Conservation (phyloP, 257 asterid genomes). For the Solanum okadae region DNA sequence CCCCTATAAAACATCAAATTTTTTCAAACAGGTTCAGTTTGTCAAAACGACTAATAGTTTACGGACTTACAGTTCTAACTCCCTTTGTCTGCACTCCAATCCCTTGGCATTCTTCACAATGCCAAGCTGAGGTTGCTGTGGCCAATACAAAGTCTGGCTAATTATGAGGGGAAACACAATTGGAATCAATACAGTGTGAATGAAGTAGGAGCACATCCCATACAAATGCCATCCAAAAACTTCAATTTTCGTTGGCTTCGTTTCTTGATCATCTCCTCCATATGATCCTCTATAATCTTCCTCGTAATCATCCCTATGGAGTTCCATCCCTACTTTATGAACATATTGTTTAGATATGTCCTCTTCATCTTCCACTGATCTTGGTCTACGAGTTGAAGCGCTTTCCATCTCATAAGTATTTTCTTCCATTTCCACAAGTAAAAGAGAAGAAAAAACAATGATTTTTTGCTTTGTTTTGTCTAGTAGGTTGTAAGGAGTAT, state of each 20-base stretch:
- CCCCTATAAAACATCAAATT: neutral
- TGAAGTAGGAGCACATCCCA: slow-evolving; percentile 75
- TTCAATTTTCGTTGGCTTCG: slow-evolving; percentile 57
- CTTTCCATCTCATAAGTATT: neutral
- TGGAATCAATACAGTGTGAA: slow-evolving; percentile 67
- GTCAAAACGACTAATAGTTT: neutral
- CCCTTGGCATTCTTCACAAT: slow-evolving; percentile 48
- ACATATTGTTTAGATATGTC: slow-evolving; percentile 28
- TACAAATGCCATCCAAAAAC: slow-evolving; percentile 61
- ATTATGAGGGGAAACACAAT: slow-evolving; percentile 68
- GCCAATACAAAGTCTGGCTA: slow-evolving; percentile 53
- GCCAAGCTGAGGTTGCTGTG: slow-evolving; percentile 52
- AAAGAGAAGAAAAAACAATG: neutral
- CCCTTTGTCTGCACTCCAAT: slow-evolving; percentile 39
- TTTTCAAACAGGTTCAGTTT: neutral
- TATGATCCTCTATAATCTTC: slow-evolving; percentile 16
- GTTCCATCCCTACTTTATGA: slow-evolving; percentile 30
- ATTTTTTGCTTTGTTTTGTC: neutral
- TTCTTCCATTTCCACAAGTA: neutral
- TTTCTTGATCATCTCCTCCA: slow-evolving; percentile 28
- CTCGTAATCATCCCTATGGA: slow-evolving; percentile 29
- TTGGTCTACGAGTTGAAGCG: slow-evolving; percentile 7
- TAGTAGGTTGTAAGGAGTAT: neutral
- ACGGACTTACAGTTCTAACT: slow-evolving; percentile 56
- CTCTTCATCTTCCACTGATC: slow-evolving; percentile 13